Evolutionary conservation across 2,329 filamentous ascomycete species (phyloP).

Genomic region (Trichoderma harzianum): DNA sequence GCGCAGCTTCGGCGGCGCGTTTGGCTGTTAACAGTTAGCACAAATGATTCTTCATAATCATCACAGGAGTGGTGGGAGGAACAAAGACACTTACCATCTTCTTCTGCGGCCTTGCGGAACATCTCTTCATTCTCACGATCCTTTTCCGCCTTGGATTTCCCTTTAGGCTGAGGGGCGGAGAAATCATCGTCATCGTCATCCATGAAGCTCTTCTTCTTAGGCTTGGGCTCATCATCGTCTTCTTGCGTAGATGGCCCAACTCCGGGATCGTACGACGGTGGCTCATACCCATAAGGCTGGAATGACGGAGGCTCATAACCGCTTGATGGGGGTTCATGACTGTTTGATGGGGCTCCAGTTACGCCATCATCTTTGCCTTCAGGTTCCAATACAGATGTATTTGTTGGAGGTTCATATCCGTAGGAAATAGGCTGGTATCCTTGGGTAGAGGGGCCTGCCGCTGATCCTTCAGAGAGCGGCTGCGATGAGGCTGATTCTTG

Average conservation of each 20-base stretch:
- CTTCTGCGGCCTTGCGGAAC: slow-evolving; percentile 78
- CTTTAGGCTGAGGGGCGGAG: slow-evolving; percentile 45
- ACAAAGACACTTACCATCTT: slow-evolving; percentile 54
- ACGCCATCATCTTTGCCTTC: slow-evolving; percentile 20
- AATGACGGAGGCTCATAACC: slow-evolving; percentile 62
- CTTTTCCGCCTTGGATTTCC: slow-evolving; percentile 63
- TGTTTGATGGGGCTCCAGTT: slow-evolving; percentile 30
- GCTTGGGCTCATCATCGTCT: slow-evolving; percentile 51
- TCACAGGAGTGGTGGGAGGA: not conserved
- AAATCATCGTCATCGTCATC: slow-evolving; percentile 77
- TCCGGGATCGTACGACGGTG: slow-evolving; percentile 55
- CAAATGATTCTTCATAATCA: not conserved
- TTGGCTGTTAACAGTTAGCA: slow-evolving; percentile 48
- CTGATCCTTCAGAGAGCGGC: not conserved
- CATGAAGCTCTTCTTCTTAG: slow-evolving; percentile 76
- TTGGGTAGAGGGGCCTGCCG: slow-evolving; percentile 24
- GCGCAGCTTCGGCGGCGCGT: slow-evolving; percentile 49
- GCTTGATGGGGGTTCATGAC: slow-evolving; percentile 27
- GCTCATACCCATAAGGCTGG: slow-evolving; percentile 57
- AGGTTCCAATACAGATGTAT: slow-evolving; percentile 26
- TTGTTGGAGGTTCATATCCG: slow-evolving; percentile 49
- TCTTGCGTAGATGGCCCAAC: slow-evolving; percentile 38
- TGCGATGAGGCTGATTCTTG: slow-evolving; percentile 7
- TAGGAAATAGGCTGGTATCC: slow-evolving; percentile 44
- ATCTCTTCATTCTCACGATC: slow-evolving; percentile 81